Evolutionary conservation across 176 grass and related monocot species (phyloP), one percentile per base, ranked within the genome.

Genomic region (Phoenix dactylifera): DNA sequence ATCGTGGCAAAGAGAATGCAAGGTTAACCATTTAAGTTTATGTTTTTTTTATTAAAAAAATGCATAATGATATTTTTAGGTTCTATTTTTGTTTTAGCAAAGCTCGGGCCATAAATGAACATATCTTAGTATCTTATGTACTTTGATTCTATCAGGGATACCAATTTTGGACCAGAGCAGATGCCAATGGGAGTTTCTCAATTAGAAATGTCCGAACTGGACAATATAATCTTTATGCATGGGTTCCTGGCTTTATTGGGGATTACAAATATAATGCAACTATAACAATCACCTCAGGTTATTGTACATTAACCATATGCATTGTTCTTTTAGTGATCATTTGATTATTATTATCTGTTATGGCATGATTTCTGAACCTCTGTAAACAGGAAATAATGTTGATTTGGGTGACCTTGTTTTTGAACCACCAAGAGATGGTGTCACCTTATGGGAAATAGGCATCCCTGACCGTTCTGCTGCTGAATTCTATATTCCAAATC

Each of bases 401-500:
- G 14, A 63, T 58, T 64, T 89, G 4, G 86, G 76, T 0, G 76
- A 68, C 1, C 77, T 89, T 16, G 66, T 81, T 22, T 95, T 81
- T 62, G 51, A 65, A 63, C 74, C 90, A 2, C 86, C 86, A 7
- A 89, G 86, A 54, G 73, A 67, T 61, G 90, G 82, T 3, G 86
- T 81, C 1, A 96, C 83, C 7, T 35, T 90, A 3, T 90, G 90
- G 86, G 86, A 86, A 78, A 89, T 95, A 16, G 86, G 90, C 2
- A 59, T 86, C 4, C 86, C 90, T 1, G 82, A 95, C 52, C 63
- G 90, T 26, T 86, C 70, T 0, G 90, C 90, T 0, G 74, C 67
- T 0, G 90, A 95, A 68, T 89, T 95, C 71, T 86, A 78, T 50
- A n/a, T 89, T 51, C 92, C 90, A 3, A 77, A 86, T 26, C 60